These are phyloP conservation scores for Coniochaeta ligniaria DNA, from an alignment of 2,329 filamentous ascomycete genomes.

Conservation along the genomic window DNA sequence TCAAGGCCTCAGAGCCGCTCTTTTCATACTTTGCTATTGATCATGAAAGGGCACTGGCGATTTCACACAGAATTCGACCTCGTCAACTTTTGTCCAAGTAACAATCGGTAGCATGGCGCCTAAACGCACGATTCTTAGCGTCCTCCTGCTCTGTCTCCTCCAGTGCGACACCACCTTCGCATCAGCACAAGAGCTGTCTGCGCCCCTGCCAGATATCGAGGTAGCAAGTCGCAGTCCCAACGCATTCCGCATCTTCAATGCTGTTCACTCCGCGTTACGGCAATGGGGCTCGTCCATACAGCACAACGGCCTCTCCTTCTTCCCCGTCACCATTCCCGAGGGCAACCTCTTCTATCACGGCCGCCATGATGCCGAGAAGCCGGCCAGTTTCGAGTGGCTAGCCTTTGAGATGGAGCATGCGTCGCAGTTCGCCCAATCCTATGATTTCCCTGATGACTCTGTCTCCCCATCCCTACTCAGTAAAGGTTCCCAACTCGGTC, in stretches of 20 bases:
- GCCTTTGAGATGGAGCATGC: slow-evolving; percentile 74
- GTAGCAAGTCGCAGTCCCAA: background rate
- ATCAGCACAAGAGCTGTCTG: background rate
- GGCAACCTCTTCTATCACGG: slow-evolving; percentile 66
- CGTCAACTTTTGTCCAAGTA: background rate
- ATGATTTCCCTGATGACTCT: background rate
- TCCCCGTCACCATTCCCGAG: slow-evolving; percentile 56
- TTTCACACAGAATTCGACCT: background rate
- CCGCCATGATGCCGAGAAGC: slow-evolving; percentile 30
- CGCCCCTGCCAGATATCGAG: background rate
- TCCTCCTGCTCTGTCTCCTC: background rate
- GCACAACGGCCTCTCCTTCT: slow-evolving; percentile 70
- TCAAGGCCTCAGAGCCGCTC: no score
- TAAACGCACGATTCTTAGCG: background rate
- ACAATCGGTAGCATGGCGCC: background rate
- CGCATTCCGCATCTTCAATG: slow-evolving; percentile 1
- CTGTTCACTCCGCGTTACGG: slow-evolving; percentile 62
- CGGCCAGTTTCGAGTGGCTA: slow-evolving; percentile 58
- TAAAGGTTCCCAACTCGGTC: background rate
- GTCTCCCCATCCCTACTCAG: background rate
- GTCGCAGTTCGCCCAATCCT: slow-evolving; percentile 47
- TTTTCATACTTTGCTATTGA: background rate
- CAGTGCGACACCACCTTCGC: background rate
- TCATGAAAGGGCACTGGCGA: background rate
- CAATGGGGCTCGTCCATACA: slow-evolving; percentile 68